Evolutionary conservation across 139 green algal genomes (phyloP).

Genomic region (Volvox reticuliferus): DNA sequence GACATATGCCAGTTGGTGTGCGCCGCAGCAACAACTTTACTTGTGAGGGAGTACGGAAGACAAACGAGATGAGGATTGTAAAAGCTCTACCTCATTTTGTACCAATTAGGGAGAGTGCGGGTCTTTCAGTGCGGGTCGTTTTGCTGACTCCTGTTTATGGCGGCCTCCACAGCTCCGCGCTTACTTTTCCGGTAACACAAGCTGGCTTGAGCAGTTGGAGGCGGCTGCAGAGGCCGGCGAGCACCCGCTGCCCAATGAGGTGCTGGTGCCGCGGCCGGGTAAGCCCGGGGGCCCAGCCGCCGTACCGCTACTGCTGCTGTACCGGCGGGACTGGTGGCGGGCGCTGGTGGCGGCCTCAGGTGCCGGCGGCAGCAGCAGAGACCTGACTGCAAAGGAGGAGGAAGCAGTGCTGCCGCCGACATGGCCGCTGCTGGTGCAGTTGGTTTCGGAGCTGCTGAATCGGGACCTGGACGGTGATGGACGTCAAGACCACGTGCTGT

Average conservation of each 20-base stretch:
- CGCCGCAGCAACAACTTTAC: no score
- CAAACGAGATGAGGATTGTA: no score
- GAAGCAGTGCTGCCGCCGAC: neutral
- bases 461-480: constrained; percentile 18
- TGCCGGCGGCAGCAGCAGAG: neutral
- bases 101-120: no score
- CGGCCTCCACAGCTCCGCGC: neutral
- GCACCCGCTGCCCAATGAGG: neutral
- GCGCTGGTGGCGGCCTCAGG: neutral
- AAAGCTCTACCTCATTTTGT: no score
- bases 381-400: neutral
- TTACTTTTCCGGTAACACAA: constrained; percentile 6
- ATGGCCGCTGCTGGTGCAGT: neutral
- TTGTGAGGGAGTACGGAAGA: no score
- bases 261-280: constrained; percentile 1
- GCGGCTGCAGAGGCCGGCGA: neutral
- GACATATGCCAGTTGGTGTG: no score
- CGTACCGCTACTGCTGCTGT: constrained; percentile 14
- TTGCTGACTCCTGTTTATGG: no score
- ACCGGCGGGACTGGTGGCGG: constrained; percentile 33
- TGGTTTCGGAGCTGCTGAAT: neutral
- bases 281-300: neutral
- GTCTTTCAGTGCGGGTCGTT: no score
- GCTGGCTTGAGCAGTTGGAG: neutral
- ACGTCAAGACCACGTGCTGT: constrained; percentile 19